Evolutionary conservation across 2,329 filamentous ascomycete genomes (phyloP).

Genomic region (Endocalyx cinctus): DNA sequence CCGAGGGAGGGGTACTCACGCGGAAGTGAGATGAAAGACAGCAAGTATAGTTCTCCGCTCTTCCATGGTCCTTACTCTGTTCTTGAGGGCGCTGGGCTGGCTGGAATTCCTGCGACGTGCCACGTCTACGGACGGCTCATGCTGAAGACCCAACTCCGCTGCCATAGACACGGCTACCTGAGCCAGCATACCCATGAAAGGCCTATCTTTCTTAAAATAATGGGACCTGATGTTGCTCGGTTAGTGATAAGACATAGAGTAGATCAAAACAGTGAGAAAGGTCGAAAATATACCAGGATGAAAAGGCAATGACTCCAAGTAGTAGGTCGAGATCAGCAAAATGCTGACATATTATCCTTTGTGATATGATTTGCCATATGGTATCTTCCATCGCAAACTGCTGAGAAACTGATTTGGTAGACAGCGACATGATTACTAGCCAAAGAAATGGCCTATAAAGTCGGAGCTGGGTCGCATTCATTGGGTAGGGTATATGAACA

Average conservation of each 20-base stretch:
- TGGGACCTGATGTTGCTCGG: conserved; percentile 11
- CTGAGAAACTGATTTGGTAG: conserved; percentile 8
- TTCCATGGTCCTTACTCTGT: conserved; percentile 11
- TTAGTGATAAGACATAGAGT: conserved; percentile 1
- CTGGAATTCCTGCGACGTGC: conserved; percentile 6
- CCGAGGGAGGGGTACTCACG: too few species aligned
- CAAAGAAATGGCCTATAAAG: conserved; percentile 15
- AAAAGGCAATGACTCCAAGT: conserved; percentile 14
- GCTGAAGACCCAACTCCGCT: conserved; percentile 20
- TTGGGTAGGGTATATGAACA: conserved; percentile 10
- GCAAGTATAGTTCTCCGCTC: conserved; percentile 17
- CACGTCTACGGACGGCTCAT: conserved; percentile 4
- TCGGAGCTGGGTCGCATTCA: conserved; percentile 11
- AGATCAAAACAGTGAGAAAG: not conserved
- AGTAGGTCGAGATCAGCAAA: conserved; percentile 12
- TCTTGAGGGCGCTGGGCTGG: conserved; percentile 2
- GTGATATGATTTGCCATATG: conserved; percentile 17
- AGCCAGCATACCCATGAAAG: conserved; percentile 20
- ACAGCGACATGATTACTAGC: conserved; percentile 15
- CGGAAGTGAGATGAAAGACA: conserved; percentile 21
- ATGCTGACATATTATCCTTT: conserved; percentile 13
- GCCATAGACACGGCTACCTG: conserved; percentile 19
- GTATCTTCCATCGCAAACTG: conserved; percentile 14
- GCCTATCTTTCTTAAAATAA: conserved; percentile 16
- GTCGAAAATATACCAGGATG: conserved; percentile 15